phyloP scores from a whole-genome alignment of 106 monocot species.

The Amphibolis antarctica region DNA sequence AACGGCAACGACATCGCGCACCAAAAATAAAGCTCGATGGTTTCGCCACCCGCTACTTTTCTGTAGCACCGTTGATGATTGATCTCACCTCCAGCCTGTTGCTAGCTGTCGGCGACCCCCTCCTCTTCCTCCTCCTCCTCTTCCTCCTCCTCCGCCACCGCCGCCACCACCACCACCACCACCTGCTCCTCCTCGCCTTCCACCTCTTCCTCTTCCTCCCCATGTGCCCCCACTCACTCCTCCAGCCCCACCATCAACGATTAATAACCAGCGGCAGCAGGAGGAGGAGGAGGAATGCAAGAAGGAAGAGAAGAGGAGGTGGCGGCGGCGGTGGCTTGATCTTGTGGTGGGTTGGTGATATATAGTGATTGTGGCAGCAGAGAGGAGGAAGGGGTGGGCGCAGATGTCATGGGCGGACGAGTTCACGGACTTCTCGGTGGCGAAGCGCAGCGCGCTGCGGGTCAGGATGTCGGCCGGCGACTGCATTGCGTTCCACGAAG shows the following conservation, averaged over 20 bases:
- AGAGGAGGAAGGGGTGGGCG: constrained; percentile 28
- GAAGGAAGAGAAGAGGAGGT: neutral
- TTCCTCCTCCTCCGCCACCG: too few relatives aligned
- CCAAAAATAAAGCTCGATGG: too few relatives aligned
- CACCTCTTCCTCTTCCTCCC: neutral
- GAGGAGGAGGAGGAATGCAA: neutral
- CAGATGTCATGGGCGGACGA: constrained; percentile 63
- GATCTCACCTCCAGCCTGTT: neutral
- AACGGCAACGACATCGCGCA: too few relatives aligned
- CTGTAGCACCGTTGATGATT: constrained; percentile 20
- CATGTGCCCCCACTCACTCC: constrained; percentile 15
- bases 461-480: constrained; percentile 55
- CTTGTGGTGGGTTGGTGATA: too few relatives aligned
- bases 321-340: too few relatives aligned
- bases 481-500: constrained; percentile 59
- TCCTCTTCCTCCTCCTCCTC: constrained; percentile 10
- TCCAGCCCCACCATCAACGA: neutral
- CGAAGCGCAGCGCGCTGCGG: constrained; percentile 53
- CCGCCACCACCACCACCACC: constrained; percentile 24
- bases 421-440: constrained; percentile 73
- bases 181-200: too few relatives aligned
- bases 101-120: constrained; percentile 5
- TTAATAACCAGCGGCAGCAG: neutral
- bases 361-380: neutral
- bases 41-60: constrained; percentile 23